phyloP scores from a whole-genome alignment of 2,329 filamentous ascomycete species.

The Fusarium neocosmosporiellum region DNA sequence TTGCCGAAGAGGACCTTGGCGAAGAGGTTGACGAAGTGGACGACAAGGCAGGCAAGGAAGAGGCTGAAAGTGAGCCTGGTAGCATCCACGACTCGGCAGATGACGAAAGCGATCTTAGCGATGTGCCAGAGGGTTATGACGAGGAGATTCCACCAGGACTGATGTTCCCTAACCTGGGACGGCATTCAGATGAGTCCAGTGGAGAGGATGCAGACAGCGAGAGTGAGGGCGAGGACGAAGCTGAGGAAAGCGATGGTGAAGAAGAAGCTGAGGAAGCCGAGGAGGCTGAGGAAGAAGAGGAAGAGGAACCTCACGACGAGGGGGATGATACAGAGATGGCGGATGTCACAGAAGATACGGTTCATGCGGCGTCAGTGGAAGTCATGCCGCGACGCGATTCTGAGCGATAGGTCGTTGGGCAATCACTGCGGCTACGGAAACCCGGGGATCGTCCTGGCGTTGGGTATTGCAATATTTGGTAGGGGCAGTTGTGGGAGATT shows the following conservation, averaged over 20 bases:
- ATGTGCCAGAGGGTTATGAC: slow-evolving; percentile 69
- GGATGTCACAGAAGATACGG: slow-evolving; percentile 28
- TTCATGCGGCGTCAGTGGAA: neutral
- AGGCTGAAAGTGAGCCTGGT: slow-evolving; percentile 52
- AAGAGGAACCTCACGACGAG: slow-evolving; percentile 27
- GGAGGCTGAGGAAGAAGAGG: slow-evolving; percentile 11
- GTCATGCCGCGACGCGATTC: neutral
- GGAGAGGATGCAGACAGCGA: slow-evolving; percentile 52
- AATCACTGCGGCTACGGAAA: neutral
- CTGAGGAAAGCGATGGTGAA: slow-evolving; percentile 33
- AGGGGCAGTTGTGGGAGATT: neutral
- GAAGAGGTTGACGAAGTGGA: slow-evolving; percentile 52
- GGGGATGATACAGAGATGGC: slow-evolving; percentile 31
- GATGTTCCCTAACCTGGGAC: slow-evolving; percentile 62
- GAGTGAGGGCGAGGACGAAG: slow-evolving; percentile 48
- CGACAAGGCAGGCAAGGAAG: slow-evolving; percentile 45
- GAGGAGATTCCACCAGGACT: slow-evolving; percentile 66
- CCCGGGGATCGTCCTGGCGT: slow-evolving; percentile 7
- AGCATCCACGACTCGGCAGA: slow-evolving; percentile 75
- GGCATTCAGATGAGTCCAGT: slow-evolving; percentile 45
- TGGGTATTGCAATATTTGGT: slow-evolving; percentile 18
- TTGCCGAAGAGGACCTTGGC: slow-evolving; percentile 46
- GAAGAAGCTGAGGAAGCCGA: slow-evolving; percentile 33
- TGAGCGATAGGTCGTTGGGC: neutral
- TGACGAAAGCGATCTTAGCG: slow-evolving; percentile 76